A percentile compares a stretch with the other conserved stretches of the same genome.
Conservation (phyloP, 2,329 filamentous ascomycete species). For the Epichloe gansuensis region DNA sequence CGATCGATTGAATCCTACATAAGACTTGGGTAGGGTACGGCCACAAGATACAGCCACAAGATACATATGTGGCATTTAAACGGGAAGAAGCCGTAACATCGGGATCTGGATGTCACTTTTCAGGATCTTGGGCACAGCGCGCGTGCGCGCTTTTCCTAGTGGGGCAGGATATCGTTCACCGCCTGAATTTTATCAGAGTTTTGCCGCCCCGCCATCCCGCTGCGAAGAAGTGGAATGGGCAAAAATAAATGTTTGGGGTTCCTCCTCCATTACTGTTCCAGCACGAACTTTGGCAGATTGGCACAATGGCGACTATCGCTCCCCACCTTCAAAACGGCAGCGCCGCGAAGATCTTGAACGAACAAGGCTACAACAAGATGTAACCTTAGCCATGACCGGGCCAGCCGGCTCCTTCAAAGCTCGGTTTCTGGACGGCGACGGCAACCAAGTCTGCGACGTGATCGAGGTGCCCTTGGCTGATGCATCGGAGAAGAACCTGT, state of each 20-base stretch:
- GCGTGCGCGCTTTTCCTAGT: neutral
- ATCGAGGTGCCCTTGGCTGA: slow-evolving; percentile 68
- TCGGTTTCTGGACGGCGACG: slow-evolving; percentile 74
- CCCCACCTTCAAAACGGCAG: slow-evolving; percentile 84
- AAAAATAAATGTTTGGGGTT: neutral
- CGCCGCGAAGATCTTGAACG: slow-evolving; percentile 62
- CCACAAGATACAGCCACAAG: neutral
- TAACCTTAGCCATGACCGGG: slow-evolving; percentile 53
- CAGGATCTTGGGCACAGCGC: no score
- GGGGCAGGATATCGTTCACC: slow-evolving; percentile 10
- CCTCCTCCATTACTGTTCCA: neutral
- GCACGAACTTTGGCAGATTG: neutral
- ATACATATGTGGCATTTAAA: neutral
- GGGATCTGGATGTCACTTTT: neutral
- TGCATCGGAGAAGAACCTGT: slow-evolving; percentile 79
- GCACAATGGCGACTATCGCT: slow-evolving; percentile 61
- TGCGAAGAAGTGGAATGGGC: neutral
- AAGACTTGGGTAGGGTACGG: neutral
- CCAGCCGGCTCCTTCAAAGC: slow-evolving; percentile 69
- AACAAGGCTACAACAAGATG: slow-evolving; percentile 63
- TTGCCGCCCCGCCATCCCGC: slow-evolving; percentile 7
- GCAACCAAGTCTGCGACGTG: slow-evolving; percentile 59
- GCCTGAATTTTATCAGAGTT: slow-evolving; percentile 17
- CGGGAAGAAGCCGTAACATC: no score
- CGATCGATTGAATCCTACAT: slow-evolving; percentile 8